Evolutionary conservation across 495 filamentous ascomycete genomes (phyloP).

Genomic region (Haplographium delicatum): DNA sequence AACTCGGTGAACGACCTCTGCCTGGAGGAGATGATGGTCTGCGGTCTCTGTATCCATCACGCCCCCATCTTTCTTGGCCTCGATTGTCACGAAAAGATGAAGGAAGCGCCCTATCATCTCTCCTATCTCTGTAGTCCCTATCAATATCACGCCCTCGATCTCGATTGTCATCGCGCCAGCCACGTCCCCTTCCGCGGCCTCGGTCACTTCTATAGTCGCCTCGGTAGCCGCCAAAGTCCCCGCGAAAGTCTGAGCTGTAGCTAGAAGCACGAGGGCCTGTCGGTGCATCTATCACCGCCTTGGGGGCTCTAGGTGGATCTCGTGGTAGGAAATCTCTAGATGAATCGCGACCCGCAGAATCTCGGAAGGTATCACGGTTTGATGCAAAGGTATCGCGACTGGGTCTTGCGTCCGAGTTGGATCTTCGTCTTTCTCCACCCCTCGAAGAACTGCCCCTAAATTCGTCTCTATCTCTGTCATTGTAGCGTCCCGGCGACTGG

Average conservation of each 20-base stretch:
- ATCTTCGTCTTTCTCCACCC: conserved; percentile 28
- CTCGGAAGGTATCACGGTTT: conserved; percentile 44
- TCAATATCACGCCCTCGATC: conserved; percentile 57
- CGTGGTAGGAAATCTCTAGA: conserved; percentile 29
- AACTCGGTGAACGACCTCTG: conserved; percentile 38
- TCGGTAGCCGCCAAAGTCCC: conserved; percentile 27
- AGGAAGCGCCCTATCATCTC: conserved; percentile 28
- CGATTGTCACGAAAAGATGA: conserved; percentile 41
- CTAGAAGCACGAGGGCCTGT: conserved; percentile 48
- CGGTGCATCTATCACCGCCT: conserved; percentile 57
- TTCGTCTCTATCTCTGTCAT: conserved; percentile 46
- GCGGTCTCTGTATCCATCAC: conserved; percentile 42
- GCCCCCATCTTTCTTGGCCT: conserved; percentile 27
- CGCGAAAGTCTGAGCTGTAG: conserved; percentile 18
- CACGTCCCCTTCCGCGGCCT: conserved; percentile 38
- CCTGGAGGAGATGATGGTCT: conserved; percentile 39
- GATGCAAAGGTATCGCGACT: conserved; percentile 42
- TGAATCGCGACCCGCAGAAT: conserved; percentile 18
- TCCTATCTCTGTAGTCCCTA: conserved; percentile 42
- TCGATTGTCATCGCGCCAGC: conserved; percentile 55
- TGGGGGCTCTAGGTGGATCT: conserved; percentile 66
- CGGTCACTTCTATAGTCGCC: conserved; percentile 43
- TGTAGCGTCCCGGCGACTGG: conserved; percentile 48
- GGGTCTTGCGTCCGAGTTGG: conserved; percentile 41
- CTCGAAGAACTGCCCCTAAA: conserved; percentile 36